phyloP scores from a whole-genome alignment of 2,329 filamentous ascomycete species.

The Cytospora piceae region DNA sequence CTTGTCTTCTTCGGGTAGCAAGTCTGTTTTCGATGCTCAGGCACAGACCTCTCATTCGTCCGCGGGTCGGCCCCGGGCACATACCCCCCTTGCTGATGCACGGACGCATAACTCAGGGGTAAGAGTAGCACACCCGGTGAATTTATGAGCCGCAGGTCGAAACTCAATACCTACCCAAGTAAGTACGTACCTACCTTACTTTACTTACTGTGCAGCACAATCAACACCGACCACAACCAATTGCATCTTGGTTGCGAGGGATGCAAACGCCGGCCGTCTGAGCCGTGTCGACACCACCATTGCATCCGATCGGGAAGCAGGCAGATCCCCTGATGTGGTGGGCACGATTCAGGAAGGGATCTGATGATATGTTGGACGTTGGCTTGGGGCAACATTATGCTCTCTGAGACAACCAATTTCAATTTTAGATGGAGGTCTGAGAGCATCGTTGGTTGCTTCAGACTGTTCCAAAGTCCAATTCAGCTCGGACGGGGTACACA shows the following conservation, averaged over 20 bases:
- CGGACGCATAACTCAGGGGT: conserved; percentile 23
- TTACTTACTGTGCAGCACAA: not conserved
- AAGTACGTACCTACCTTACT: too few species aligned
- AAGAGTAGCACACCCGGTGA: conserved; percentile 8
- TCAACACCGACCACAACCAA: not conserved
- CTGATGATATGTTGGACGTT: conserved; percentile 12
- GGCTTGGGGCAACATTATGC: not conserved
- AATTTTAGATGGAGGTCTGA: not conserved
- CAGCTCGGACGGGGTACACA: conserved; percentile 7
- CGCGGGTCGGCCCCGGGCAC: conserved; percentile 24
- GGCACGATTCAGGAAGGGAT: not conserved
- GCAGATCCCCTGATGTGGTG: conserved; percentile 1
- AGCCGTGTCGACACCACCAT: conserved; percentile 9
- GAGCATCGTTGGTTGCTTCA: not conserved
- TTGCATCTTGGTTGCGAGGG: not conserved
- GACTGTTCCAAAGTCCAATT: not conserved
- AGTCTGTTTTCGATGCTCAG: conserved; percentile 17
- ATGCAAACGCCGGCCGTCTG: not conserved
- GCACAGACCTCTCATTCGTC: conserved; percentile 28
- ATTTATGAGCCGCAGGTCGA: not conserved
- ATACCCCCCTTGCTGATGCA: conserved; percentile 22
- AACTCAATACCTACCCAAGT: too few species aligned
- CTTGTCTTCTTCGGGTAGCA: conserved; percentile 5
- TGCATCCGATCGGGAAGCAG: not conserved
- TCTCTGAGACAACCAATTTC: conserved; percentile 21